These are phyloP conservation scores for Detonula confervacea DNA, from an alignment of 352 stramenopile species.

Conservation along the genomic window DNA sequence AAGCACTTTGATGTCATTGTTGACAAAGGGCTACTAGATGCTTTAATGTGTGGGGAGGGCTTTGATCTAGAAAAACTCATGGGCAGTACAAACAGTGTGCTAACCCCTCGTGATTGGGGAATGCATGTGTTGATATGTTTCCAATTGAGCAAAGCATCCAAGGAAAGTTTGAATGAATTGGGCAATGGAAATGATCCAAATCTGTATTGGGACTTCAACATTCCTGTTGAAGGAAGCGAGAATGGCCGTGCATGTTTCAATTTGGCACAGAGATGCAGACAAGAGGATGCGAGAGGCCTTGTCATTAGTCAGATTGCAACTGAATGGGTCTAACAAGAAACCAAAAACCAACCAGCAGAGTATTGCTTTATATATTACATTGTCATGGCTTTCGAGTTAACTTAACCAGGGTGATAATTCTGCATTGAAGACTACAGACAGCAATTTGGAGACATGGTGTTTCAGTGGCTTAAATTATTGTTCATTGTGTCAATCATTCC, in stretches of 20 bases:
- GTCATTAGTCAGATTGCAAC: conserved; percentile 7
- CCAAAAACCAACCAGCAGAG: no score
- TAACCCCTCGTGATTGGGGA: conserved; percentile 39
- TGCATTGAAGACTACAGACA: no score
- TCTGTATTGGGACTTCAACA: conserved; percentile 37
- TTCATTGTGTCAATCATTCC: background rate
- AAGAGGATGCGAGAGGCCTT: background rate
- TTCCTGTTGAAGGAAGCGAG: conserved; percentile 30
- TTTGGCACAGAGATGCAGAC: conserved; percentile 21
- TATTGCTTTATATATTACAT: no score
- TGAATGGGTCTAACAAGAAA: conserved; percentile 9
- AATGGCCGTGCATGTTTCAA: conserved; percentile 43
- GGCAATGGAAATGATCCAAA: background rate
- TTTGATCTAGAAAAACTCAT: conserved; percentile 60
- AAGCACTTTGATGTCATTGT: conserved; percentile 66
- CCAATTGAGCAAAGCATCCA: conserved; percentile 25
- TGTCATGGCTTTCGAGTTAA: no score
- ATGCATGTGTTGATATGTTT: conserved; percentile 47
- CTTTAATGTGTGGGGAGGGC: conserved; percentile 73
- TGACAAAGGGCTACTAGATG: conserved; percentile 82
- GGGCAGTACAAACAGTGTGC: conserved; percentile 29
- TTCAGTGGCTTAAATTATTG: background rate
- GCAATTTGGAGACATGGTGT: no score
- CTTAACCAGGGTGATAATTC: no score
- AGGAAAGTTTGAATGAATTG: conserved; percentile 14